A percentile compares a stretch with the other conserved stretches of the same genome.
Conservation (phyloP, 257 asterid species). For the Echium plantagineum region DNA sequence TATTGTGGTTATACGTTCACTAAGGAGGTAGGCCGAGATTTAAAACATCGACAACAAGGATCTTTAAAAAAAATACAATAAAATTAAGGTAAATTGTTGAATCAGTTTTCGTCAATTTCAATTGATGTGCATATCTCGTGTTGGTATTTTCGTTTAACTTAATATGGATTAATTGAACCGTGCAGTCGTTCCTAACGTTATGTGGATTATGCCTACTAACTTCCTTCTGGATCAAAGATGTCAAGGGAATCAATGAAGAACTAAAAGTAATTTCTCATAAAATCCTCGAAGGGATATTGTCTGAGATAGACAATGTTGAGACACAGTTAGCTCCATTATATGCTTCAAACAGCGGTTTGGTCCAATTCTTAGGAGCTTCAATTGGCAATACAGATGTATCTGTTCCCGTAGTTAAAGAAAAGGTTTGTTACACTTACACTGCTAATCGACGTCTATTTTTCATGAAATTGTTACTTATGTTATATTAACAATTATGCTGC, state of each 20-base stretch:
- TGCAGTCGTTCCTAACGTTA: background rate
- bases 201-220: background rate
- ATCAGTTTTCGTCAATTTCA: no score
- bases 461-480: no score
- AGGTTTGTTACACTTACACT: slow-evolving; percentile 28
- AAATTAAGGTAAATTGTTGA: no score
- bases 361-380: slow-evolving; percentile 11
- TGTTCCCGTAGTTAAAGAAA: slow-evolving; percentile 35
- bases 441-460: no score
- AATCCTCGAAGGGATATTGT: slow-evolving; percentile 21
- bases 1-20: no score
- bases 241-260: background rate
- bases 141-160: background rate
- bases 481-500: no score
- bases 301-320: no score
- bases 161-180: background rate
- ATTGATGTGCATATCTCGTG: background rate
- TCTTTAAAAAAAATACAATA: no score
- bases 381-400: slow-evolving; percentile 32
- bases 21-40: no score
- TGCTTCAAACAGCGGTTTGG: no score
- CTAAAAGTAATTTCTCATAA: background rate
- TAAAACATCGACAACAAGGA: no score
- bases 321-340: no score
- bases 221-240: background rate